A percentile compares a stretch with the other conserved stretches of the same genome.
Conservation (phyloP, 495 filamentous ascomycete species). For the Penicillium cataractarum region DNA sequence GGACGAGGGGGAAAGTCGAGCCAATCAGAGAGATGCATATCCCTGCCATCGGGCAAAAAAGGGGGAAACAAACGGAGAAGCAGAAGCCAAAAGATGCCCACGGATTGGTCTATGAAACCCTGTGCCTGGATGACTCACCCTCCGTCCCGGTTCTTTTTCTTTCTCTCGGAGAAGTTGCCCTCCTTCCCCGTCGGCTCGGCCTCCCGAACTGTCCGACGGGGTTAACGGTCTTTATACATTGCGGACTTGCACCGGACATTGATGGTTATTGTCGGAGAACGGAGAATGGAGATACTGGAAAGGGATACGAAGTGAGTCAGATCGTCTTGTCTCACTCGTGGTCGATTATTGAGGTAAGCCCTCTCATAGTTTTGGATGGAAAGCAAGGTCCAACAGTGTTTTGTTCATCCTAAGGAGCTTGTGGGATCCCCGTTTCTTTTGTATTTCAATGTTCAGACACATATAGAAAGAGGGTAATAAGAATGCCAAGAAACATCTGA, state of each 20-base stretch:
- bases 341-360: too few relatives aligned
- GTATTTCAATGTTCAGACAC: background rate
- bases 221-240: slow-evolving; percentile 23
- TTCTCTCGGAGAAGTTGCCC: slow-evolving; percentile 19
- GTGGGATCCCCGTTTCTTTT: background rate
- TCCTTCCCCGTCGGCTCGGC: slow-evolving; percentile 27
- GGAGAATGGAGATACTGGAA: background rate
- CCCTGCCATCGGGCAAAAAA: background rate
- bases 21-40: slow-evolving; percentile 13
- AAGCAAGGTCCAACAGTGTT: background rate
- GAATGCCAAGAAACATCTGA: background rate
- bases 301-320: background rate
- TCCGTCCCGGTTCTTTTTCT: slow-evolving; percentile 33
- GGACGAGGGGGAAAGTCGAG: background rate
- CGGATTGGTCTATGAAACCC: too few relatives aligned
- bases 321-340: background rate
- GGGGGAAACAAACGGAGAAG: background rate
- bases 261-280: slow-evolving; percentile 1
- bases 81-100: background rate
- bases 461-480: background rate
- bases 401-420: background rate
- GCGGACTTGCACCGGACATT: background rate
- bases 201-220: slow-evolving; percentile 27
- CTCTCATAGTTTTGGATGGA: background rate
- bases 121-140: slow-evolving; percentile 27